phyloP scores from a whole-genome alignment of 352 stramenopile species.

The Phytophthora nicotianae region DNA sequence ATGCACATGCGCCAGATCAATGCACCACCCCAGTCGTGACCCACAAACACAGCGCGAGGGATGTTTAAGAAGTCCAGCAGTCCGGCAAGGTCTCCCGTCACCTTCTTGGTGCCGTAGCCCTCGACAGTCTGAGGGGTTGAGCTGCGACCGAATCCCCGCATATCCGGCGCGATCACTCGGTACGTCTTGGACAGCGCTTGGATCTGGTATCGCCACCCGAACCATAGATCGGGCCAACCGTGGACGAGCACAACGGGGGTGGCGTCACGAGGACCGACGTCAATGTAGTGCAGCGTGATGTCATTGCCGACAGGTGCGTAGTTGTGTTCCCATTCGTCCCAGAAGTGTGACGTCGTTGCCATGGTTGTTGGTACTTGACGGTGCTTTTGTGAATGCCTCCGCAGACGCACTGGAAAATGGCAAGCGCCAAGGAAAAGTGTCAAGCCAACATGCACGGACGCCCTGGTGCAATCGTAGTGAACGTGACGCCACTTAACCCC shows the following conservation, averaged over 20 bases:
- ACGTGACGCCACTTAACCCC: too few species aligned
- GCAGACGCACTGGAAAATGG: background rate
- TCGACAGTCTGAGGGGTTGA: conserved; percentile 46
- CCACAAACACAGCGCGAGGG: conserved; percentile 66
- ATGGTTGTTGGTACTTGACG: conserved; percentile 21
- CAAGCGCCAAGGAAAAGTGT: conserved; percentile 4
- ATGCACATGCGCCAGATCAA: conserved; percentile 69
- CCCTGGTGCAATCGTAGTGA: background rate
- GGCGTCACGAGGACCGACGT: conserved; percentile 54
- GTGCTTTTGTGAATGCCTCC: conserved; percentile 13
- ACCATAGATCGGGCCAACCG: conserved; percentile 77
- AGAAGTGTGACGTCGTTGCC: conserved; percentile 18
- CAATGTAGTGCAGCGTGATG: conserved; percentile 65
- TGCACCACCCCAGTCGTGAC: conserved; percentile 69
- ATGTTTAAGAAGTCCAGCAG: conserved; percentile 65
- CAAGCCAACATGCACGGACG: conserved; percentile 24
- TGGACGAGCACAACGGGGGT: conserved; percentile 67
- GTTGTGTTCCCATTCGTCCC: conserved; percentile 27
- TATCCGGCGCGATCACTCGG: conserved; percentile 58
- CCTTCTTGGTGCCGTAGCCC: conserved; percentile 60
- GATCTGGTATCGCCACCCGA: conserved; percentile 73
- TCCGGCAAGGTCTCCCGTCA: conserved; percentile 46
- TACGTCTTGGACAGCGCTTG: conserved; percentile 50
- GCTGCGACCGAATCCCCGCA: conserved; percentile 64
- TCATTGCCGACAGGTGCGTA: conserved; percentile 35